These are phyloP conservation scores for Hansenula sp. DNA, from an alignment of 1,139 yeast genomes.

Conservation along the genomic window DNA sequence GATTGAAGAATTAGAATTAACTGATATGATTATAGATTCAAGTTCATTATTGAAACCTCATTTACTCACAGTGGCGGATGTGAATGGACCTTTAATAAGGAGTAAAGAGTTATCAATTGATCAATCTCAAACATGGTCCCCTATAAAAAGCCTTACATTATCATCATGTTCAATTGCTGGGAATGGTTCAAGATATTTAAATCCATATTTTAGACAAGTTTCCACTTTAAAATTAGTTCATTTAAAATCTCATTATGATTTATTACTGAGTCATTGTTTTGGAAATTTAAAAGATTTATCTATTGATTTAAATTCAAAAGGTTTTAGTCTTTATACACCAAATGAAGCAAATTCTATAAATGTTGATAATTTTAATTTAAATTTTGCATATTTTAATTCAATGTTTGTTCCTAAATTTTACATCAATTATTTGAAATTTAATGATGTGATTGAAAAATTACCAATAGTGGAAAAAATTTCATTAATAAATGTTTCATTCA, in stretches of 20 bases:
- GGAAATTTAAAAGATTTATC: slow-evolving; percentile 29
- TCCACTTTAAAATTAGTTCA: slow-evolving; percentile 32
- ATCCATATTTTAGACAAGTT: slow-evolving; percentile 35
- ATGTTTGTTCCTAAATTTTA: slow-evolving; percentile 24
- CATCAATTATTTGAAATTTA: slow-evolving; percentile 16
- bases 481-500: slow-evolving; percentile 20
- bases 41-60: slow-evolving; percentile 31
- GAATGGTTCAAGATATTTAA: slow-evolving; percentile 28
- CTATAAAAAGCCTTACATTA: slow-evolving; percentile 25
- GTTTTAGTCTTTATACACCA: slow-evolving; percentile 32
- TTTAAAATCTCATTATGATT: slow-evolving; percentile 38
- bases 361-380: slow-evolving; percentile 17
- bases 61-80: slow-evolving; percentile 18
- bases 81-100: slow-evolving; percentile 15
- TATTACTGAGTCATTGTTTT: slow-evolving; percentile 47
- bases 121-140: slow-evolving; percentile 22
- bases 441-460: slow-evolving; percentile 14
- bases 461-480: slow-evolving; percentile 12
- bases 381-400: slow-evolving; percentile 21
- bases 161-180: slow-evolving; percentile 31
- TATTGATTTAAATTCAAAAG: slow-evolving; percentile 44
- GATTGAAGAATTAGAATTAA: slow-evolving; percentile 38
- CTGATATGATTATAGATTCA: slow-evolving; percentile 45
- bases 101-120: slow-evolving; percentile 16
- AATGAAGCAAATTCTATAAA: slow-evolving; percentile 15